These are phyloP conservation scores for Termitomyces sp. DNA, from an alignment of 768 basidiomycete genomes.

Conservation along the genomic window DNA sequence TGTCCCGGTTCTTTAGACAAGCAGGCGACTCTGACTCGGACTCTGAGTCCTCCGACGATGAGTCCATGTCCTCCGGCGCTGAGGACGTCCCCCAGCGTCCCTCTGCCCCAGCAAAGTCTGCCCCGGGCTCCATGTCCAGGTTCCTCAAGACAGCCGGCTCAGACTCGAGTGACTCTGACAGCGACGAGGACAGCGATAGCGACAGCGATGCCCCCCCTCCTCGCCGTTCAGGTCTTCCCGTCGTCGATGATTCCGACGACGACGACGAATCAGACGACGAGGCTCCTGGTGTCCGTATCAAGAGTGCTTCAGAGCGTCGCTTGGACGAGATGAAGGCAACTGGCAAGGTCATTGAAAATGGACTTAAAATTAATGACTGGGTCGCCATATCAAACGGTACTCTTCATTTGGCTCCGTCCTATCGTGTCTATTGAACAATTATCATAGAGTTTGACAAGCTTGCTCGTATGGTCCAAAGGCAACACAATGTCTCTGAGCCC, in stretches of 20 bases:
- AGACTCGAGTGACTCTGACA: slow-evolving; percentile 53
- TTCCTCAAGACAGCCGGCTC: slow-evolving; percentile 66
- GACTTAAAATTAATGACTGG: slow-evolving; percentile 96
- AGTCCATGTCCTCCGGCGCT: slow-evolving; percentile 71
- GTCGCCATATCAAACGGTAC: slow-evolving; percentile 81
- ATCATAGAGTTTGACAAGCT: slow-evolving; percentile 91
- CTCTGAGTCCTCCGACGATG: slow-evolving; percentile 68
- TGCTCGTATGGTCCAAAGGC: slow-evolving; percentile 80
- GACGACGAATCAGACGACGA: slow-evolving; percentile 53
- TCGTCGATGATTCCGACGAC: slow-evolving; percentile 32
- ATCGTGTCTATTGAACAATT: neutral
- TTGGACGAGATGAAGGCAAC: slow-evolving; percentile 93
- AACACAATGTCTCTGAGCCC: slow-evolving; percentile 79
- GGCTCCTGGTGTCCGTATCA: slow-evolving; percentile 64
- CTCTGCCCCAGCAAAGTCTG: slow-evolving; percentile 39
- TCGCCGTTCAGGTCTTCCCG: slow-evolving; percentile 27
- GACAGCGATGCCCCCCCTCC: slow-evolving; percentile 34
- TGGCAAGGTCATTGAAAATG: slow-evolving; percentile 90
- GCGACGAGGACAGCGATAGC: slow-evolving; percentile 51
- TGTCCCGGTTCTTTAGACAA: slow-evolving; percentile 90
- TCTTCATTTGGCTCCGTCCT: neutral
- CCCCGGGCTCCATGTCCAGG: slow-evolving; percentile 52
- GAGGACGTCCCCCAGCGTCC: slow-evolving; percentile 53
- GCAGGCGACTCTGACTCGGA: slow-evolving; percentile 79
- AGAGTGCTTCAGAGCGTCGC: slow-evolving; percentile 89